Evolutionary conservation across 2,329 filamentous ascomycete species (phyloP).

Genomic region (Ascochyta koolunga): DNA sequence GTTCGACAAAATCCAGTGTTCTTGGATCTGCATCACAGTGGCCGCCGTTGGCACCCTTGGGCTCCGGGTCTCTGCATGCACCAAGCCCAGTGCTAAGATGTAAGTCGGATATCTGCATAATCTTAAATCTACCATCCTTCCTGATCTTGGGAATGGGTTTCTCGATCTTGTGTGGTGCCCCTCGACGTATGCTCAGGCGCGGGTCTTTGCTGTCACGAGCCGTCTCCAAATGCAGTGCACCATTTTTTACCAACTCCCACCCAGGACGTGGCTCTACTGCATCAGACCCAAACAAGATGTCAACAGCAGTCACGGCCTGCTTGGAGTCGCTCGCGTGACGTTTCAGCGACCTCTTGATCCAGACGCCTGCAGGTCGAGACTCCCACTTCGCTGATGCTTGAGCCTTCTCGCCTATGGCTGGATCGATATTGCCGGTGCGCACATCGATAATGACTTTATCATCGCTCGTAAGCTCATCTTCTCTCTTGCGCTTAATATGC

Average conservation of each 20-base stretch:
- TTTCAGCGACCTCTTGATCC: slow-evolving; percentile 78
- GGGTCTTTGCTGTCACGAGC: slow-evolving; percentile 68
- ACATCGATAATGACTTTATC: slow-evolving; percentile 84
- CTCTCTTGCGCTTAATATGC: slow-evolving; percentile 81
- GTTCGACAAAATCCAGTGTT: slow-evolving; percentile 86
- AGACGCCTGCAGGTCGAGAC: slow-evolving; percentile 74
- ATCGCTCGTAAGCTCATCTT: slow-evolving; percentile 76
- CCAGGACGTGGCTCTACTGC: slow-evolving; percentile 86
- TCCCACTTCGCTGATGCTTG: slow-evolving; percentile 75
- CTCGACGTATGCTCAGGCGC: slow-evolving; percentile 79
- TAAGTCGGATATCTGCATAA: slow-evolving; percentile 93
- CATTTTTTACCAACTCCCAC: slow-evolving; percentile 78
- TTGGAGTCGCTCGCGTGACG: slow-evolving; percentile 76
- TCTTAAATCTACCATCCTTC: slow-evolving; percentile 94
- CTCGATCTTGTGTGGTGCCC: slow-evolving; percentile 66
- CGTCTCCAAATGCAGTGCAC: slow-evolving; percentile 68
- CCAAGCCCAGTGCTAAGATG: slow-evolving; percentile 92
- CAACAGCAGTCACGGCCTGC: slow-evolving; percentile 77
- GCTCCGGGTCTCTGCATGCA: slow-evolving; percentile 82
- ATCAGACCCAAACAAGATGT: slow-evolving; percentile 88
- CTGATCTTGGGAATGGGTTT: slow-evolving; percentile 78
- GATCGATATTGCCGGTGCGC: slow-evolving; percentile 74
- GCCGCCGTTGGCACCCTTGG: slow-evolving; percentile 71
- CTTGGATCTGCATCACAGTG: slow-evolving; percentile 90
- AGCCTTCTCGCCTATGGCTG: slow-evolving; percentile 62